Conservation (phyloP, 176 grass and related monocot genomes). For the Oryza glaberrima region DNA sequence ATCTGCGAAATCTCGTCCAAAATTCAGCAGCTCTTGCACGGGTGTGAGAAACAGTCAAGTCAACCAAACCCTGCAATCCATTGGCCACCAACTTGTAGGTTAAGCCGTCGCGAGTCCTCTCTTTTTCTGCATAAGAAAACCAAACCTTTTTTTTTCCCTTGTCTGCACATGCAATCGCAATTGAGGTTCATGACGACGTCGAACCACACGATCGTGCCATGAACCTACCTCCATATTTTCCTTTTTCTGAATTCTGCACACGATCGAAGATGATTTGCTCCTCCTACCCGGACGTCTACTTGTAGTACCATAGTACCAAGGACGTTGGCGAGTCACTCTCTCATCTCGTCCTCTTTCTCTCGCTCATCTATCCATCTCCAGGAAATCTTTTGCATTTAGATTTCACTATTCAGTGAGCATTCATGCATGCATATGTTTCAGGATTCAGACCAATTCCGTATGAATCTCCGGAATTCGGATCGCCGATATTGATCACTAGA, state of each 20-base stretch:
- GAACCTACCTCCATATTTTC: neutral
- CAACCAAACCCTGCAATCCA: neutral
- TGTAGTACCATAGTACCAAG: neutral
- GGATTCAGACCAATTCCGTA: neutral
- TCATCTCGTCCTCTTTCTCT: neutral
- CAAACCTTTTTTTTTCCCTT: neutral
- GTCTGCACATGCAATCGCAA: neutral
- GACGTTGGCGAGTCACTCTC: conserved; percentile 2
- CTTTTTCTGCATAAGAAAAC: conserved; percentile 17
- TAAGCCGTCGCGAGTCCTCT: neutral
- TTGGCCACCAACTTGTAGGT: neutral
- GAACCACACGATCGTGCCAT: neutral
- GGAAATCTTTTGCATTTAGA: neutral
- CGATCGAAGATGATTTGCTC: neutral
- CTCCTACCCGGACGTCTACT: neutral
- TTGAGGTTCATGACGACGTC: neutral
- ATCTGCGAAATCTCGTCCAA: neutral
- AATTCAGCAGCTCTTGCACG: neutral
- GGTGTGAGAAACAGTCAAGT: neutral
- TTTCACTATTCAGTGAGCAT: neutral
- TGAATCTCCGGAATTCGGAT: no score
- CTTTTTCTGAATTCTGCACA: neutral
- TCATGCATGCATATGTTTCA: neutral
- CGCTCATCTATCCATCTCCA: neutral
- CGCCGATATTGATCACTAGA: no score